phyloP scores from a whole-genome alignment of 2,329 filamentous ascomycete species.

The Diaporthe helianthi region DNA sequence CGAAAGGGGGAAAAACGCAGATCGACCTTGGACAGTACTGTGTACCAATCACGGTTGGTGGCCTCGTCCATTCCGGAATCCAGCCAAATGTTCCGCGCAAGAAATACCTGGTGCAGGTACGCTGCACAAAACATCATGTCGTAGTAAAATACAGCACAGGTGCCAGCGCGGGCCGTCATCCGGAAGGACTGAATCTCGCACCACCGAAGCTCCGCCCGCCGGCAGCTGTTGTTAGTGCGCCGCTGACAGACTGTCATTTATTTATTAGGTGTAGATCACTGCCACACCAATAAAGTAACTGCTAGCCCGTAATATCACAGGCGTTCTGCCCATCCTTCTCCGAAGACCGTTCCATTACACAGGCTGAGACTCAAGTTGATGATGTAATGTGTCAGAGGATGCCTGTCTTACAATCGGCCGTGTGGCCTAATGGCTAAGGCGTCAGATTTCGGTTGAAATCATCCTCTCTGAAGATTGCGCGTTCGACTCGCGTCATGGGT shows the following conservation, averaged over 20 bases:
- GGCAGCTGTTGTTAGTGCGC: neutral
- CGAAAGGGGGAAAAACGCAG: neutral
- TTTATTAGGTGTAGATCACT: neutral
- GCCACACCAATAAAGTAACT: neutral
- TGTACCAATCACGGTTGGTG: constrained; percentile 7
- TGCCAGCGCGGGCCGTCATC: constrained; percentile 9
- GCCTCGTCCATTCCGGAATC: neutral
- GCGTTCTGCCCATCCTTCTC: too few species aligned
- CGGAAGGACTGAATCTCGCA: neutral
- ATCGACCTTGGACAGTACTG: neutral
- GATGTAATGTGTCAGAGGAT: neutral
- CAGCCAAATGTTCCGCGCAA: neutral
- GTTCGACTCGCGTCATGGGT: constrained; percentile 25
- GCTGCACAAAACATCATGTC: neutral
- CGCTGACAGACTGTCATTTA: neutral
- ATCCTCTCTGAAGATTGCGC: constrained; percentile 34
- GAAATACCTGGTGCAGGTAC: neutral
- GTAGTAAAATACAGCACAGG: neutral
- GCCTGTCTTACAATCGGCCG: constrained; percentile 8
- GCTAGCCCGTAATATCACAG: neutral
- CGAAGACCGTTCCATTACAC: neutral
- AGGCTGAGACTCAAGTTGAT: too few species aligned
- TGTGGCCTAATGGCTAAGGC: constrained; percentile 36
- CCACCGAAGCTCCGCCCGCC: neutral
- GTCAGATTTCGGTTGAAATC: constrained; percentile 35